phyloP scores from a whole-genome alignment of 208 protist species.

The Ichthyophonus hoferi region DNA sequence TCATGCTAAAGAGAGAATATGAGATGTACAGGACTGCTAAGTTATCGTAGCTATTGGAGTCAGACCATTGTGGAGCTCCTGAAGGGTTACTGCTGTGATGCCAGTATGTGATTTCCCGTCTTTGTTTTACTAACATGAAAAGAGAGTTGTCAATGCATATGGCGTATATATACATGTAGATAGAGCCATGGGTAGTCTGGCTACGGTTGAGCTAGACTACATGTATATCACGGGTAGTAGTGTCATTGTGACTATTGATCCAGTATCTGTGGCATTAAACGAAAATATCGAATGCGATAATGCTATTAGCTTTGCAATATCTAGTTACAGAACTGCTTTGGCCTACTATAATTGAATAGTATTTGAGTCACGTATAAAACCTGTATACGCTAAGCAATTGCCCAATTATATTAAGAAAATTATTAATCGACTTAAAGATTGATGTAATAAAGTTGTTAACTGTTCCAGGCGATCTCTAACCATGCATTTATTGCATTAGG shows the following conservation, averaged over 20 bases:
- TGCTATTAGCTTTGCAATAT: too few species aligned
- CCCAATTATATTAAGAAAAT: too few species aligned
- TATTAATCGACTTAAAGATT: too few species aligned
- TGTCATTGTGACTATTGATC: background rate
- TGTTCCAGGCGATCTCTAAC: too few species aligned
- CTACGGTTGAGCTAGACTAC: background rate
- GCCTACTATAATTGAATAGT: too few species aligned
- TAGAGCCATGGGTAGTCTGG: background rate
- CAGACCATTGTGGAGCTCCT: slow-evolving; percentile 39
- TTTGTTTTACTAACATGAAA: background rate
- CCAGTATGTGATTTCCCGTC: background rate
- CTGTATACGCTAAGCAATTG: too few species aligned
- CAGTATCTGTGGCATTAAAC: background rate
- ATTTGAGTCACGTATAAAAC: background rate
- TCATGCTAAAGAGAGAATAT: background rate
- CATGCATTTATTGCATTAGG: too few species aligned
- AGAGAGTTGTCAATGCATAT: background rate
- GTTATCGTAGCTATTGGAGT: slow-evolving; percentile 43
- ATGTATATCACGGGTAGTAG: background rate
- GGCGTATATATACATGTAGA: background rate
- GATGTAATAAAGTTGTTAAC: too few species aligned
- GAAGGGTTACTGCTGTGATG: background rate
- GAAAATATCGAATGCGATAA: too few species aligned
- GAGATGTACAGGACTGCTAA: slow-evolving; percentile 22
- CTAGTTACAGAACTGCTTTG: too few species aligned